Conservation (phyloP, 768 basidiomycete genomes). For the Tricholoma furcatifolium region DNA sequence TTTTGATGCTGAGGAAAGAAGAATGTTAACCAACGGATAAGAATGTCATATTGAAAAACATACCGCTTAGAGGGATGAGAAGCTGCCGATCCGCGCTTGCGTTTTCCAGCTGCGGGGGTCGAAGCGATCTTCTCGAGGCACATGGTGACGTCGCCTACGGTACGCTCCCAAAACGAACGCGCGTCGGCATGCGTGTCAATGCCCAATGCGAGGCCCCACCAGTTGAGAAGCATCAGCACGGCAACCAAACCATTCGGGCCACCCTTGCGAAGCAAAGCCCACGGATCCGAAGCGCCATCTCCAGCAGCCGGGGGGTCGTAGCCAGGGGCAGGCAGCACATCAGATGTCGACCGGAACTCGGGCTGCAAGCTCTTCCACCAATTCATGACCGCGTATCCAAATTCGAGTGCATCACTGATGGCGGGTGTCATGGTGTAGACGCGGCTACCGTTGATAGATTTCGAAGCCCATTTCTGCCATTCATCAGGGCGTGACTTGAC, state of each 20-base stretch:
- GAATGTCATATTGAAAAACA: too few relatives aligned
- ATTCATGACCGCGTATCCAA: conserved; percentile 8
- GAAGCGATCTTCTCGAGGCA: conserved; percentile 3
- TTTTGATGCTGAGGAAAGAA: too few relatives aligned
- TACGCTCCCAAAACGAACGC: neutral
- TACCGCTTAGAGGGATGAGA: neutral
- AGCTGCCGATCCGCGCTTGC: neutral
- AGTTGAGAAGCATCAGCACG: conserved; percentile 7
- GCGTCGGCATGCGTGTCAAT: neutral
- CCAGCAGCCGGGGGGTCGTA: neutral
- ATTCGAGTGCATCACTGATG: conserved; percentile 7
- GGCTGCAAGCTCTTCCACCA: conserved; percentile 16
- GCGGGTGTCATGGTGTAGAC: conserved; percentile 4
- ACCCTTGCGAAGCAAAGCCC: conserved; percentile 2
- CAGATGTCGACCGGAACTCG: neutral
- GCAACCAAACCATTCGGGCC: too few relatives aligned
- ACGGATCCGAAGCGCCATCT: conserved; percentile 1
- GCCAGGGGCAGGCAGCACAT: neutral
- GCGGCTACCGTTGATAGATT: neutral
- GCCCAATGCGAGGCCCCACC: conserved; percentile 11
- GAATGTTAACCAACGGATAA: too few relatives aligned
- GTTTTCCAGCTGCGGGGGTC: neutral
- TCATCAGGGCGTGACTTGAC: too few relatives aligned
- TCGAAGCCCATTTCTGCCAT: too few relatives aligned
- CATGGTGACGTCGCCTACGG: neutral